Percentiles rank a stretch among this genome's conserved stretches.
Conservation (phyloP, 192 early-diverging fungal species). For the Allomyces macrogynus region DNA sequence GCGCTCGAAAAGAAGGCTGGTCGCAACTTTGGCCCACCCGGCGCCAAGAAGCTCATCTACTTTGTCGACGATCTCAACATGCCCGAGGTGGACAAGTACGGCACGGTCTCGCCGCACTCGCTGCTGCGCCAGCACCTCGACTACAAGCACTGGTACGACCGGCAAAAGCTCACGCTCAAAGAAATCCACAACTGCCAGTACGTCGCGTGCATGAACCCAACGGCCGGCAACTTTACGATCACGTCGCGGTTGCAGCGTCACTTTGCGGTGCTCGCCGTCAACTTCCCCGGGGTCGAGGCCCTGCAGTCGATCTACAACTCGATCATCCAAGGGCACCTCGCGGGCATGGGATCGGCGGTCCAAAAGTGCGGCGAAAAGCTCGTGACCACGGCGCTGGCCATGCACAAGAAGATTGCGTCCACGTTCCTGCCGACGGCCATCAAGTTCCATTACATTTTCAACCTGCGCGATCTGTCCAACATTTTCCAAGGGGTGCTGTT, state of each 20-base stretch:
- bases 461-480: conserved; percentile 93
- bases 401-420: conserved; percentile 71
- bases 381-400: conserved; percentile 88
- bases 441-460: conserved; percentile 98
- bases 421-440: conserved; percentile 79
- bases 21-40: conserved; percentile 58
- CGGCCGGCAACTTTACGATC: conserved; percentile 89
- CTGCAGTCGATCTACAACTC: conserved; percentile 88
- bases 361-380: conserved; percentile 75
- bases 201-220: conserved; percentile 98
- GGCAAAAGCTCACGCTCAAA: conserved; percentile 76
- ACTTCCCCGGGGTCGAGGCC: conserved; percentile 84
- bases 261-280: conserved; percentile 88
- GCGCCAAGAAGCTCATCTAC: conserved; percentile 86
- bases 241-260: conserved; percentile 91
- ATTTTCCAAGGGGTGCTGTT: conserved; percentile 96
- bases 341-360: conserved; percentile 23
- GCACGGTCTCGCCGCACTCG: conserved; percentile 91
- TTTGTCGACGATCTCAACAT: conserved; percentile 99
- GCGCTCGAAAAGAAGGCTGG: conserved; percentile 94
- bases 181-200: conserved; percentile 89
- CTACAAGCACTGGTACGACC: conserved; percentile 89
- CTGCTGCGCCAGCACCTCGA: conserved; percentile 89
- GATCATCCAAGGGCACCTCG: conserved; percentile 3
- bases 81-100: conserved; percentile 87